Base-by-base conservation (phyloP, 2,329 filamentous ascomycete genomes). In the Aureobasidium sp. region DNA sequence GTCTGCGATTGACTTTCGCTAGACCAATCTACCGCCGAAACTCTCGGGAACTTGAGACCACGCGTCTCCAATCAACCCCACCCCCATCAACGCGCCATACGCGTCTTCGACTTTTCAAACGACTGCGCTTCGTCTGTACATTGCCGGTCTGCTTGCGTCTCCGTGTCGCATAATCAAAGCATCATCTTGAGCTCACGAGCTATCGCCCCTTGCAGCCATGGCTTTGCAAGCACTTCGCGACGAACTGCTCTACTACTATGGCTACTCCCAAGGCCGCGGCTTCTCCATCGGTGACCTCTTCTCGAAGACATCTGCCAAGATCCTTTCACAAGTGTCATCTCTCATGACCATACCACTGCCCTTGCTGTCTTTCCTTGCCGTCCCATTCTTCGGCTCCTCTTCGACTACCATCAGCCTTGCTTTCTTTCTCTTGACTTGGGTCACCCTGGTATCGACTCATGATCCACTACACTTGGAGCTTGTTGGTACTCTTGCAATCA, bases 391-490 rank as follows among this genome's bases (percentile, higher is more conserved):
- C 42, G 88, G 86, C 29, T 88, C 88, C 7, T 91, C 87, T 77
- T 86, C 78, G 43, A 93, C 90, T 1, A 91, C 86, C 1, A 78
- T 95, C 64, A 96, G 94, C 72, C 76, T 95, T 25, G 77, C 95
- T 64, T 92, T 95, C 77, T 94, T 96, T 74, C 93, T 91, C 72
- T 82, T 95, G 76, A 93, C 89, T 66, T 96, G 91, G 91, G 84
- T 85, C 6, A 93, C 89, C 0, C 80, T 96, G 33, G 84, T 95
- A 40, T 77, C 93, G 3, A 88, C 87, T 7, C 88, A 95, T 67
- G 80, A 86, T 0, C 85, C 89, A 0, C 77, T 94, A 17, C 82
- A 84, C 61, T 83, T 96, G 61, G 90, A 95, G 71, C 71, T 94
- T 1, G 77, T 88, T 57, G 89, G 86, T 60, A 86, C 86, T 0